Evolutionary conservation across 805 yeast genomes (phyloP), one percentile per base, ranked within the genome.

Genomic region (Wickerhamiella brachini): DNA sequence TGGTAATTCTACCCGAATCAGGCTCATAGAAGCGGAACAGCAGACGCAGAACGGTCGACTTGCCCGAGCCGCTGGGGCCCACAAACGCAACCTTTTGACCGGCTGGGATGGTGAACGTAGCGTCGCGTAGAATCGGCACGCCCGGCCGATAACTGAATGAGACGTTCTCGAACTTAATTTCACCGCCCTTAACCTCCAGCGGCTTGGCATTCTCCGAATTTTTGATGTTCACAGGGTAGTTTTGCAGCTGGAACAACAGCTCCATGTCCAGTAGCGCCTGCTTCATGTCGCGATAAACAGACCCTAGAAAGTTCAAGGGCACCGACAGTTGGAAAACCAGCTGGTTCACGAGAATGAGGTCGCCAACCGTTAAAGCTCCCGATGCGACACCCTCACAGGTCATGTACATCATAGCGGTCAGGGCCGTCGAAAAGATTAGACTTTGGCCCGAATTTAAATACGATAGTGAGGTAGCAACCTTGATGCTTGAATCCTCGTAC

Each of bases 371-470:
- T 51, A 93, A 70, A 0, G 78, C 66, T 0, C 95, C 95, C 2
- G 76, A 67, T 13, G 87, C 80, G n/a, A 93, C 93, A 24, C 97
- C 97, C 51, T 80, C 79, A 60, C 95, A 86, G 15, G 96, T 97
- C 95, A 93, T 82, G 65, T 85, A 93, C 98, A 93, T 93, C 94
- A 93, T 93, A 1, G 81, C 85, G 1, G 98, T 93, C 56, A 93
- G 71, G 1, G 98, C 97, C 42, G 85, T 68, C 0, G 97, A 85
- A 68, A 83, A 83, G 21, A 83, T 83, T 50, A 83, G 59, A 62
- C 80, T 82, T 65, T 83, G 93, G n/a, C 90, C 90, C 0, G 87
- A 73, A 57, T 84, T 83, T 54, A 83, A 68, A 58, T 70, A 81
- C 22, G 89, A 85, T 51, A 83, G 70, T 2, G 90, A 83, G 0